Evolutionary conservation across 1,284 basidiomycete species (phyloP).

Genomic region (Vanrija pseudolonga): DNA sequence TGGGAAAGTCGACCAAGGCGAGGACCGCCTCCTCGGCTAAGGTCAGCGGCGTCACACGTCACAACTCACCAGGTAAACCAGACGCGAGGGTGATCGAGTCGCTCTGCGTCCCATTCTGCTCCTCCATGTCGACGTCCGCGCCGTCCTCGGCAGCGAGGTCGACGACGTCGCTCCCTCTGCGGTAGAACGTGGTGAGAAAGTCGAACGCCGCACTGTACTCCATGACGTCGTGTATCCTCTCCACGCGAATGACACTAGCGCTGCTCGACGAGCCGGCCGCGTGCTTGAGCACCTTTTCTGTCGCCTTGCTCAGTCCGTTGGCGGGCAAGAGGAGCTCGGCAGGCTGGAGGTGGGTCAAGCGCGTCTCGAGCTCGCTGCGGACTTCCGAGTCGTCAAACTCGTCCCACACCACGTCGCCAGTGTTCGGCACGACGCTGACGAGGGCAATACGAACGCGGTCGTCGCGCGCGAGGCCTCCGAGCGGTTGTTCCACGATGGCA

Average conservation of each 20-base stretch:
- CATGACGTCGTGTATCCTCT: constrained; percentile 60
- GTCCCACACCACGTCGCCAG: constrained; percentile 89
- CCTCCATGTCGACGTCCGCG: neutral
- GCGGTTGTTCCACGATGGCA: constrained; percentile 62
- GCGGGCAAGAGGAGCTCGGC: constrained; percentile 72
- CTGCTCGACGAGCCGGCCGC: constrained; percentile 55
- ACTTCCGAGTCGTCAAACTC: constrained; percentile 77
- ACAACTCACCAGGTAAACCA: constrained; percentile 25
- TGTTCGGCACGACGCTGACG: constrained; percentile 76
- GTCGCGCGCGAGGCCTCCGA: constrained; percentile 56
- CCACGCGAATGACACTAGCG: constrained; percentile 53
- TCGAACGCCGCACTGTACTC: constrained; percentile 70
- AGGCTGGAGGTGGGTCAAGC: constrained; percentile 77
- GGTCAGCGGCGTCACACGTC: neutral
- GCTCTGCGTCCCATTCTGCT: neutral
- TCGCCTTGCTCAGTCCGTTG: constrained; percentile 63
- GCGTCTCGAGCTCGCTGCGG: constrained; percentile 79
- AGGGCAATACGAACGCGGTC: constrained; percentile 66
- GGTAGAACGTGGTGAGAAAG: constrained; percentile 68
- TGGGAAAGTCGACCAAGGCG: constrained; percentile 67
- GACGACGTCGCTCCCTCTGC: neutral
- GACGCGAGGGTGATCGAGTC: constrained; percentile 19
- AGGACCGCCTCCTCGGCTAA: constrained; percentile 38
- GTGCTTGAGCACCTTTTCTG: constrained; percentile 71
- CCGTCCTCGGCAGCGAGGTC: neutral